phyloP scores from a whole-genome alignment of 2,329 filamentous ascomycete genomes.

The Alternaria panax region DNA sequence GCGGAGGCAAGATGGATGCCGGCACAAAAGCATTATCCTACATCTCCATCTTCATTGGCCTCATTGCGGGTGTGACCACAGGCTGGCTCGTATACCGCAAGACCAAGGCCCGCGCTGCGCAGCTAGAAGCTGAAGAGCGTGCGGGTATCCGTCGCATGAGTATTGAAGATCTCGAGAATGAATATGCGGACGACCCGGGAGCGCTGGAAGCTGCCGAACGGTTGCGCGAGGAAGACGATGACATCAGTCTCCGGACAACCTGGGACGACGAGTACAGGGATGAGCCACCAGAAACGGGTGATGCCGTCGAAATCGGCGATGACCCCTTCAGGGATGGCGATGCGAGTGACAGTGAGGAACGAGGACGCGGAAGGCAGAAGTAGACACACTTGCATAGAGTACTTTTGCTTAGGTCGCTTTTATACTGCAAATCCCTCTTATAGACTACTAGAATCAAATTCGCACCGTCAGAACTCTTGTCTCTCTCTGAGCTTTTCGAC shows the following conservation, averaged over 20 bases:
- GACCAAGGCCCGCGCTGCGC: conserved; percentile 58
- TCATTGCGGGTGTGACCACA: conserved; percentile 74
- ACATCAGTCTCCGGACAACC: conserved; percentile 61
- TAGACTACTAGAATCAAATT: neutral
- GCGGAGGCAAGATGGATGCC: conserved; percentile 80
- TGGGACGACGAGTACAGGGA: conserved; percentile 54
- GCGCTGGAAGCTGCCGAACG: conserved; percentile 50
- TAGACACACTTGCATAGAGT: conserved; percentile 6
- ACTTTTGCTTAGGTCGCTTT: neutral
- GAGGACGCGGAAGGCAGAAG: conserved; percentile 7
- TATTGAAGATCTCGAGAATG: conserved; percentile 48
- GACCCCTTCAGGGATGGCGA: conserved; percentile 57
- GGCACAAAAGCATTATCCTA: conserved; percentile 85
- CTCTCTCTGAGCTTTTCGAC: neutral
- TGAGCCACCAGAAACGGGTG: conserved; percentile 52
- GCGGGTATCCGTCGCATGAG: conserved; percentile 43
- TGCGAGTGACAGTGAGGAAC: conserved; percentile 33
- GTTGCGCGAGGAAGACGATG: conserved; percentile 59
- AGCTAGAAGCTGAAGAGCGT: conserved; percentile 57
- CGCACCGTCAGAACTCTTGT: neutral
- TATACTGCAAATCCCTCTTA: neutral
- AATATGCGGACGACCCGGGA: conserved; percentile 56
- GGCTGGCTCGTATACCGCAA: conserved; percentile 84
- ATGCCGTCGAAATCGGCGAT: conserved; percentile 50
- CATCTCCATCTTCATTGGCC: conserved; percentile 76